A percentile compares a stretch with the other conserved stretches of the same genome.
Conservation (phyloP, 345 rosid species). For the Draba incana region DNA sequence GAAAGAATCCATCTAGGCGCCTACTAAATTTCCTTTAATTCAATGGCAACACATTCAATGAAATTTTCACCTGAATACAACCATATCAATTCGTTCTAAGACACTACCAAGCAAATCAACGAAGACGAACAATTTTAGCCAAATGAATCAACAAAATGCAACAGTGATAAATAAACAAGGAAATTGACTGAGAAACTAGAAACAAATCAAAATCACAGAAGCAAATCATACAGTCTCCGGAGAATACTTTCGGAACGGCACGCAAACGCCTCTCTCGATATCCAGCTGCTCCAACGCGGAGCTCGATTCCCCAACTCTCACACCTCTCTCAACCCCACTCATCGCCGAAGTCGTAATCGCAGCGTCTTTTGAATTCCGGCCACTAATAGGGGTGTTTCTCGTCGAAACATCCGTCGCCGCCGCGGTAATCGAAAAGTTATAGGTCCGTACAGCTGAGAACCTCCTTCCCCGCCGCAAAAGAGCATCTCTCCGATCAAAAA, state of each 20-base stretch:
- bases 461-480: slow-evolving; percentile 25
- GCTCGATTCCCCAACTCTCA: slow-evolving; percentile 49
- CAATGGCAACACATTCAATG: not conserved
- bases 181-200: slow-evolving; percentile 3
- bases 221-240: slow-evolving; percentile 77
- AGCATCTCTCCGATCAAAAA: slow-evolving; percentile 31
- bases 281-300: slow-evolving; percentile 84
- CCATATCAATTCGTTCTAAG: not conserved
- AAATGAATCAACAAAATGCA: not conserved
- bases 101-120: slow-evolving; percentile 18
- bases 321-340: slow-evolving; percentile 24
- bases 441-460: slow-evolving; percentile 28
- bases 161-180: not conserved
- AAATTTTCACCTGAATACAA: slow-evolving; percentile 14
- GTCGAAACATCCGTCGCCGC: slow-evolving; percentile 29
- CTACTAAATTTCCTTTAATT: not conserved
- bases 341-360: slow-evolving; percentile 25
- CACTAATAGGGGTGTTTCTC: slow-evolving; percentile 12
- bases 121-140: not conserved
- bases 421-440: slow-evolving; percentile 23
- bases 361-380: slow-evolving; percentile 26
- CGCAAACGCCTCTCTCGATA: slow-evolving; percentile 96
- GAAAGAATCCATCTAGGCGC: not conserved
- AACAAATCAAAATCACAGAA: slow-evolving; percentile 25
- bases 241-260: slow-evolving; percentile 95